Evolutionary conservation across 495 filamentous ascomycete species (phyloP).

Genomic region (Lichina pygmaea): DNA sequence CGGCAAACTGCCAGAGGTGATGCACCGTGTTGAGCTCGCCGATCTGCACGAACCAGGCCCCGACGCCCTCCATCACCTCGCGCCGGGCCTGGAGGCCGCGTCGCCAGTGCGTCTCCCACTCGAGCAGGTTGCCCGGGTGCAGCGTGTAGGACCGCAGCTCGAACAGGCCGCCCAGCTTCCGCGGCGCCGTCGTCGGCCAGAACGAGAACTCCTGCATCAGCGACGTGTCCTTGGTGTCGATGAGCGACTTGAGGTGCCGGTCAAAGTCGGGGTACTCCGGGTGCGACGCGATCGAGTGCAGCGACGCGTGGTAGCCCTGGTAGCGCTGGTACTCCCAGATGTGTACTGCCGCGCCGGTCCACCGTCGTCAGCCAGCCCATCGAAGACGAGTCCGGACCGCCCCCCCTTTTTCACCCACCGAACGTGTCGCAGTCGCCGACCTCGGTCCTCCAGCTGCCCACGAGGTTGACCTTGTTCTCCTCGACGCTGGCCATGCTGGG

Average conservation of each 20-base stretch:
- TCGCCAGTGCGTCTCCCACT: conserved; percentile 99
- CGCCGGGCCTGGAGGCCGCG: conserved; percentile 64
- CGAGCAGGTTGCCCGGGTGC: conserved; percentile 78
- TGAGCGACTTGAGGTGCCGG: conserved; percentile 47
- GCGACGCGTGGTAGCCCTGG: conserved; percentile 77
- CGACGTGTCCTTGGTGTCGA: conserved; percentile 60
- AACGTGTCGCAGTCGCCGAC: conserved; percentile 96
- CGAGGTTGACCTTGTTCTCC: conserved; percentile 81
- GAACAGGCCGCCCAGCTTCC: conserved; percentile 73
- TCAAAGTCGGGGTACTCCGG: conserved; percentile 66
- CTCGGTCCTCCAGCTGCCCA: conserved; percentile 95
- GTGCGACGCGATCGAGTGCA: conserved; percentile 54
- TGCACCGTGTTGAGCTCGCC: conserved; percentile 94
- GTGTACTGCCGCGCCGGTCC: conserved; percentile 33
- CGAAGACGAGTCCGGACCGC: not conserved
- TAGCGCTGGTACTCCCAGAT: conserved; percentile 99
- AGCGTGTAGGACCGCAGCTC: conserved; percentile 94
- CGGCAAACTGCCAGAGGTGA: conserved; percentile 95
- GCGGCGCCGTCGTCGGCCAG: conserved; percentile 87
- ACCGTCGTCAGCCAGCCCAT: conserved; percentile 1
- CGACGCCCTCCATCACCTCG: conserved; percentile 96
- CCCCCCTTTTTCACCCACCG: conserved; percentile 24
- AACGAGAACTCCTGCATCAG: conserved; percentile 99
- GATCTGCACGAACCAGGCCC: conserved; percentile 97
- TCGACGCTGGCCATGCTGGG: conserved; percentile 53